These are phyloP conservation scores for Aspergillus pseudoterreus DNA, from an alignment of 2,329 filamentous ascomycete species.

Conservation along the genomic window DNA sequence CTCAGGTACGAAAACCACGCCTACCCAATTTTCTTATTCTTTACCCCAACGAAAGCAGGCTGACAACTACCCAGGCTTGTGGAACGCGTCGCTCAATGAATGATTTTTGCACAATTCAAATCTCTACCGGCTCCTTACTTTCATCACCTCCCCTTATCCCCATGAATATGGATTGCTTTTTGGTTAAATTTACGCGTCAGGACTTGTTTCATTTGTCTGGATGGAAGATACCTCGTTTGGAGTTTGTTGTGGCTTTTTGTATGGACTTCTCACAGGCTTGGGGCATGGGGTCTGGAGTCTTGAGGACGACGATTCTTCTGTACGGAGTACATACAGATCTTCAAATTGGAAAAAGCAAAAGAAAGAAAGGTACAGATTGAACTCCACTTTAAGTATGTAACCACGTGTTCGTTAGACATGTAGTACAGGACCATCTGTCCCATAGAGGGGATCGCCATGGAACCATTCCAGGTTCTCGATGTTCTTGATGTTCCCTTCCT, in stretches of 20 bases:
- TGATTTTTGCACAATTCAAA: neutral
- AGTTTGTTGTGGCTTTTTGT: conserved; percentile 1
- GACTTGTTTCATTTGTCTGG: neutral
- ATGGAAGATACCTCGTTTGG: neutral
- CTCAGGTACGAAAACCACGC: conserved; percentile 52
- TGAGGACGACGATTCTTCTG: neutral
- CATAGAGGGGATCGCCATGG: conserved; percentile 58
- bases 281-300: neutral
- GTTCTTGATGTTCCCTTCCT: conserved; percentile 49
- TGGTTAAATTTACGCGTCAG: neutral
- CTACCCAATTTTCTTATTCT: neutral
- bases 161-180: neutral
- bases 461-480: conserved; percentile 57
- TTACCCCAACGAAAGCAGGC: conserved; percentile 8
- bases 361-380: neutral
- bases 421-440: conserved; percentile 51
- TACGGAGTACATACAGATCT: neutral
- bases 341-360: neutral
- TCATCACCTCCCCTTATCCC: neutral
- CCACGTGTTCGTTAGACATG: conserved; percentile 27
- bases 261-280: neutral
- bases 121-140: neutral
- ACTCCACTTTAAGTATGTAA: neutral
- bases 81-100: conserved; percentile 27
- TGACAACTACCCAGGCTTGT: conserved; percentile 37